Evolutionary conservation across 331 rosid genomes (phyloP).

Genomic region (Telfairia occidentalis): DNA sequence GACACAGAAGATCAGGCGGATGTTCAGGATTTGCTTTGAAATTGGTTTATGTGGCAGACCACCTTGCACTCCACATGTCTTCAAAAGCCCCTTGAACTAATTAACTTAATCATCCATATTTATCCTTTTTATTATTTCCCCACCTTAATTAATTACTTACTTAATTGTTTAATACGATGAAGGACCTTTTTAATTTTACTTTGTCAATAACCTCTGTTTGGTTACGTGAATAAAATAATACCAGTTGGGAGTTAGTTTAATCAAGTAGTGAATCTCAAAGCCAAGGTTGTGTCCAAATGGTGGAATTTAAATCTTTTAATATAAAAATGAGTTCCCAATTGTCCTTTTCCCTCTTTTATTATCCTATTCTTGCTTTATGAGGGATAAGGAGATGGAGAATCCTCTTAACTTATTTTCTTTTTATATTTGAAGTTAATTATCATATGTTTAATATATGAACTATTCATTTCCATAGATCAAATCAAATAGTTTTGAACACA

Average conservation of each 20-base stretch:
- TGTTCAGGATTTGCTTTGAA: slow-evolving; percentile 38
- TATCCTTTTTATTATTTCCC: not conserved
- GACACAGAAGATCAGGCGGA: slow-evolving; percentile 52
- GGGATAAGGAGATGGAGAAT: not conserved
- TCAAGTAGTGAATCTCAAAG: slow-evolving; percentile 36
- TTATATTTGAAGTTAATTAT: not conserved
- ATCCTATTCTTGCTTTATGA: not conserved
- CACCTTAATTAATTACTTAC: not conserved
- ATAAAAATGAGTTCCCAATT: not conserved
- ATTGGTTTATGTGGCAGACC: slow-evolving; percentile 21
- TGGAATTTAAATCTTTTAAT: not conserved
- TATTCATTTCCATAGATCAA: too few relatives aligned
- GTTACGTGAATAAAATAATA: not conserved
- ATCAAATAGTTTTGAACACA: too few relatives aligned
- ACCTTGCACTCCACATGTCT: slow-evolving; percentile 16
- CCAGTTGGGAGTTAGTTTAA: not conserved
- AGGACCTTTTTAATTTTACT: not conserved
- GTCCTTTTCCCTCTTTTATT: too few relatives aligned
- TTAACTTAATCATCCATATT: slow-evolving; percentile 15
- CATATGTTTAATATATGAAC: not conserved
- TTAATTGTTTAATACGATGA: not conserved
- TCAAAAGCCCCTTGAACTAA: not conserved
- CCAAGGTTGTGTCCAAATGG: not conserved
- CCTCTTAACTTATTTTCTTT: not conserved
- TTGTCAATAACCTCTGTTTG: not conserved